Evolutionary conservation across 805 yeast species (phyloP), one percentile per base, ranked within the genome.

Genomic region (Candida coleopterorum): DNA sequence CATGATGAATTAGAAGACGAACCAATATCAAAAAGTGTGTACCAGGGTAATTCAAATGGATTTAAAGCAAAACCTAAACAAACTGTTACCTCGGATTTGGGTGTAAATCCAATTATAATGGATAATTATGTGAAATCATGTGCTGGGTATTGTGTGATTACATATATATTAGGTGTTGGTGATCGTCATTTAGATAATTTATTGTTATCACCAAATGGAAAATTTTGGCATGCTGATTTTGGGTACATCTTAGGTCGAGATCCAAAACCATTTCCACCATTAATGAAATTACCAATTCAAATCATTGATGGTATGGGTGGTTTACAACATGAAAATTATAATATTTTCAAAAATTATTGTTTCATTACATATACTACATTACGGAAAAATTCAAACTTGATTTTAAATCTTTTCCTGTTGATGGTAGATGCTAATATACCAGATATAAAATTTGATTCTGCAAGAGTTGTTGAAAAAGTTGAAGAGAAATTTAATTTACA

Each of bases 261-360:
- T 57, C 99, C 99, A 2, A 93, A 93, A 56, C 97, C 97, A 10
- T 93, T 93, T 62, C 97, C 99, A 10, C 99, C 99, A 1, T 70
- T 90, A 62, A 93, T 93, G 97, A 93, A 93, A 53, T 65, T 93
- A 25, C 98, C 98, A 0, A 93, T 93, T 28, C 98, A 93, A 59
- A 83, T 93, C 12, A 85, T 93, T 28, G 98, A 93, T 46, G 97
- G 97, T 0, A 93, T 93, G 87, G 99, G 99, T 2, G 98, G 97
- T 1, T 74, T 86, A 34, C 72, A 75, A 43, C 87, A 90, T 34
- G 84, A 82, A 29, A 89, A 90, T 56, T 93, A 85, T 58, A 79
- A 80, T 44, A 77, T 83, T 44, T 93, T 93, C 62, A 76, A 94
- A 50, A 85, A 86, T 56, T 89, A 89, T 60, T 93, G 99, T 53